Evolutionary conservation across 1,139 yeast genomes (phyloP), one percentile per base, ranked within the genome.

Genomic region (Pichia norvegensis): DNA sequence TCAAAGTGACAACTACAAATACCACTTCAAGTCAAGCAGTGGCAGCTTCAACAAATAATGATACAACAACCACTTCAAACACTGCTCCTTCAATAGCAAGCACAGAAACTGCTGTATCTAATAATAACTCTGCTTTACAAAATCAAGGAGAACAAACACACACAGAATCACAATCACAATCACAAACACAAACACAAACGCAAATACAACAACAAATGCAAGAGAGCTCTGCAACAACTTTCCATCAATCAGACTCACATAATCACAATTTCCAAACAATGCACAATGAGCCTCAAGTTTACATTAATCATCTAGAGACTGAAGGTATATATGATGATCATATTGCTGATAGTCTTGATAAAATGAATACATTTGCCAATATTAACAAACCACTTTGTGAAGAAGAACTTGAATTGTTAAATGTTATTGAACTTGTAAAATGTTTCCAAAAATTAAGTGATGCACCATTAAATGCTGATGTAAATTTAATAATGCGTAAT

Each of bases 401-500:
- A 22, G 61, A 57, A 43, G 55, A 56, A 36, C 33, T 55, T 1
- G 57, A 56, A 41, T 36, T 60, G 2, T 40, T 56, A 14, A 52
- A 55, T 41, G 57, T 60, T 14, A 50, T 60, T 20, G 53, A 56
- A 19, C 56, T 55, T 40, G 47, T 58, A 9, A 53, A 51, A 43
- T 57, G 61, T 43, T 46, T 60, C 21, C 51, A 48, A 46, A 46
- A 44, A 27, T 17, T 48, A 5, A 46, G 55, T 9, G 57, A 58
- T 37, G 31, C 49, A 4, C 38, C 54, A 4, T 43, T 41, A n/a
- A 46, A 56, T 13, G 51, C 50, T 39, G 47, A 49, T 10, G 53
- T 43, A 11, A 9, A 36, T 8, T 14, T 23, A 5, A 40, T 55
- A 37, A 49, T 61, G 41, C 36, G 52, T 22, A 46, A 54, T n/a